A percentile compares a stretch with the other conserved stretches of the same genome.
Evolutionary conservation across 2,329 filamentous ascomycete genomes (phyloP).

Genomic region (Fusarium sp.): DNA sequence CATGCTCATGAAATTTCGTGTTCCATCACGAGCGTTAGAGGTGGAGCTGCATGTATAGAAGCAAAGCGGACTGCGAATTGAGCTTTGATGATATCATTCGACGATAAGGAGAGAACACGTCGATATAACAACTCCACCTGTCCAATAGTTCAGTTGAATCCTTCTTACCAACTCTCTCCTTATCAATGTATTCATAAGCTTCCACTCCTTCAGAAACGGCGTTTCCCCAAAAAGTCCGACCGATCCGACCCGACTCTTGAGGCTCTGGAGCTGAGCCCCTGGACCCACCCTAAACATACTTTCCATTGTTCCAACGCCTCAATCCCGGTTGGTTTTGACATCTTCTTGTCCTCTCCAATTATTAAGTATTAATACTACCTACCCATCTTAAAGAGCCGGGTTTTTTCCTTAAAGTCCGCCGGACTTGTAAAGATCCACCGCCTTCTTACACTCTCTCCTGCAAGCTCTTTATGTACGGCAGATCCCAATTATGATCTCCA

Average conservation of each 20-base stretch:
- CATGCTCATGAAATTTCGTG: not conserved
- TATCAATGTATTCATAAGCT: not conserved
- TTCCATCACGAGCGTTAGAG: not conserved
- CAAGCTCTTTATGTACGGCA: conserved; percentile 16
- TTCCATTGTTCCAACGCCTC: conserved; percentile 5
- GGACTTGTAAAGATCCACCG: conserved; percentile 32
- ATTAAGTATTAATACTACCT: conserved; percentile 1
- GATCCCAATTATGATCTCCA: conserved; percentile 22
- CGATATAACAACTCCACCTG: not conserved
- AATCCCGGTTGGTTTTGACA: conserved; percentile 25
- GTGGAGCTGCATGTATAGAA: not conserved
- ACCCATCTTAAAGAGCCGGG: not conserved
- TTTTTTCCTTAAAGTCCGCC: conserved; percentile 39
- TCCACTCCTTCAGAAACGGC: not conserved
- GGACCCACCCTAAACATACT: conserved; percentile 25
- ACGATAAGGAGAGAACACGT: not conserved
- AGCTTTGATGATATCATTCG: conserved; percentile 1
- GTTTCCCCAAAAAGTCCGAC: not conserved
- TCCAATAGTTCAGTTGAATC: not conserved
- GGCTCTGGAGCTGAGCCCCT: not conserved
- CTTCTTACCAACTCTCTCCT: not conserved
- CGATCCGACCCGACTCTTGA: not conserved
- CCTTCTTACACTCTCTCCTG: not conserved
- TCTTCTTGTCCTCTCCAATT: not conserved
- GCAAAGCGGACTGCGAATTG: not conserved